Base-by-base conservation (phyloP, 2,329 filamentous ascomycete species). In the Pestalotiopsis sp. region DNA sequence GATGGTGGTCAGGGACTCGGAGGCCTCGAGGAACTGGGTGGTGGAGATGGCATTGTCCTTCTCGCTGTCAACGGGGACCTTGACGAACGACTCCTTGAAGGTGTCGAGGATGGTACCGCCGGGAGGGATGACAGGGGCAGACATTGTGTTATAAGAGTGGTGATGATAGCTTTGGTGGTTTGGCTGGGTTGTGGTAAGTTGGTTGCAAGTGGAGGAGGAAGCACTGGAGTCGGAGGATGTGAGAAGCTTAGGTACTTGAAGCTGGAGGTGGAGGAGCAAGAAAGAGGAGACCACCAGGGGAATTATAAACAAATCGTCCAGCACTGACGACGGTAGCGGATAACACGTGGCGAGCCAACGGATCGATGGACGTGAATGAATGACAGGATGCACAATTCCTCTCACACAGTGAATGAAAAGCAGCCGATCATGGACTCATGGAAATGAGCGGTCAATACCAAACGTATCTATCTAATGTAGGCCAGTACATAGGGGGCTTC, bases 1-100 rank as follows among this genome's bases (percentile, higher is more conserved):
- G 71, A 99, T 89, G 71, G 90, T 92, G 66, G 92, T 92, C 80
- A 98, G 83, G 68, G 93, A 91, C 87, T 98, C 94, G 66, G 94
- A 89, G 68, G 96, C 96, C 73, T 97, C 93, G 72, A 98, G 91
- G 82, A 98, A 99, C 80, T 97, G 90, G 68, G 88, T 88, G 61
- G 96, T 98, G 67, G 89, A 83, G 77, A 98, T 90, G 70, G 90
- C 92, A 84, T 94, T 92, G 82, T 90, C 91, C 74, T 93, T 91
- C 74, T 87, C 86, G 71, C 87, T 85, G 76, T 94, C 89, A 75
- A 97, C 82, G 14, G 93, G 91, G 67, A 98, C 95, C 75, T 95
- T 89, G 72, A 87, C 86, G 84, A 97, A 99, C 76, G 92, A 95
- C 80, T 87, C 88, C 85, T 93, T 92, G 82, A 97, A 87, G 75